Percentiles rank a stretch among this genome's conserved stretches.
These are phyloP conservation scores for Kodamaea anthophila DNA, from an alignment of 1,139 yeast species.

Conservation along the genomic window DNA sequence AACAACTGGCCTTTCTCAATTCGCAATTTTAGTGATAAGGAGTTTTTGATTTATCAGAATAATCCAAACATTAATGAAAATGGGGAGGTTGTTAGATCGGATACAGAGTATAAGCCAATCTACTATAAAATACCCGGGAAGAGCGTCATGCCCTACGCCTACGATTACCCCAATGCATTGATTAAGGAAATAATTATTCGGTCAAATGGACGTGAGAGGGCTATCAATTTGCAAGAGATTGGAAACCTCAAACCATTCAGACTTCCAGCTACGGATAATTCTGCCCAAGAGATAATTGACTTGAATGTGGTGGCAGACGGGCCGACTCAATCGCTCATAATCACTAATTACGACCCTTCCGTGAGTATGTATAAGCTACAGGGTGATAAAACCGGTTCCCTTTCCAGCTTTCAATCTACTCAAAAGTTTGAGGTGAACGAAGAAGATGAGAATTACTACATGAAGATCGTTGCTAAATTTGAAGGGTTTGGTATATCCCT, in stretches of 20 bases:
- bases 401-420: slow-evolving; percentile 14
- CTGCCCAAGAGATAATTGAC: slow-evolving; percentile 57
- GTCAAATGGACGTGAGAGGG: slow-evolving; percentile 68
- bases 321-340: slow-evolving; percentile 81
- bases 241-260: slow-evolving; percentile 88
- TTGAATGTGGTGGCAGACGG: slow-evolving; percentile 95
- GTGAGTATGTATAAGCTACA: slow-evolving; percentile 64
- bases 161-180: slow-evolving; percentile 93
- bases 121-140: slow-evolving; percentile 77
- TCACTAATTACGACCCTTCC: slow-evolving; percentile 76
- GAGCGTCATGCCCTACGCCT: slow-evolving; percentile 97
- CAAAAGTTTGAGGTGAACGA: slow-evolving; percentile 59
- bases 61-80: slow-evolving; percentile 74
- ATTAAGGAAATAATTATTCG: slow-evolving; percentile 75
- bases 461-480: slow-evolving; percentile 57
- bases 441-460: slow-evolving; percentile 60
- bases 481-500: slow-evolving; percentile 90
- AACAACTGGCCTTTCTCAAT: slow-evolving; percentile 90
- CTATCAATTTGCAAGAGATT: slow-evolving; percentile 82
- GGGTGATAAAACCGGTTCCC: slow-evolving; percentile 16
- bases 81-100: slow-evolving; percentile 51
- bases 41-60: slow-evolving; percentile 78
- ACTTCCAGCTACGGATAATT: slow-evolving; percentile 45
- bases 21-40: slow-evolving; percentile 79
- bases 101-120: slow-evolving; percentile 59